phyloP scores from a whole-genome alignment of 495 filamentous ascomycete genomes.

The Aspergillus heteromorphus region DNA sequence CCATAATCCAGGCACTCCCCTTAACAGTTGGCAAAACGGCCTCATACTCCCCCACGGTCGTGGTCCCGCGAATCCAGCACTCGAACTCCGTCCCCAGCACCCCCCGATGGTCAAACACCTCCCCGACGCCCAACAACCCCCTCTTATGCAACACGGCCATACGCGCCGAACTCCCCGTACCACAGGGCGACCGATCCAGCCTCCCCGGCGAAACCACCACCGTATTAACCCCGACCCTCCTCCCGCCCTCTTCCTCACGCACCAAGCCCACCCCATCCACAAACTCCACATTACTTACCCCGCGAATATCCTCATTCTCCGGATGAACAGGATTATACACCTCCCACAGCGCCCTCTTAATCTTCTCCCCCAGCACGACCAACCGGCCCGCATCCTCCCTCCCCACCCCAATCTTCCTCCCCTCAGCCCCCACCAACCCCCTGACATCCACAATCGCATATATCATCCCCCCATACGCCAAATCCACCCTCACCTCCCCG shows the following conservation, averaged over 20 bases:
- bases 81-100: conserved; percentile 22
- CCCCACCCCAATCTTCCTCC: conserved; percentile 19
- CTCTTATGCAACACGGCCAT: conserved; percentile 29
- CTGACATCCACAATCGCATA: conserved; percentile 29
- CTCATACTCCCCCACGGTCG: conserved; percentile 8
- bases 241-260: conserved; percentile 5
- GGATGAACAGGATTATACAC: conserved; percentile 27
- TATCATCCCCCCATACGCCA: conserved; percentile 35
- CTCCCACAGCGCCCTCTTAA: conserved; percentile 25
- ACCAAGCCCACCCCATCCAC: conserved; percentile 17
- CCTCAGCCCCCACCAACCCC: too few species aligned
- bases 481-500: conserved; percentile 24
- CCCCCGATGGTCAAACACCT: conserved; percentile 15
- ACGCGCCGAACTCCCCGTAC: conserved; percentile 32
- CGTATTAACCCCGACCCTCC: conserved; percentile 23
- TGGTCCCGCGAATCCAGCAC: conserved; percentile 16
- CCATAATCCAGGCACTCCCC: conserved; percentile 22
- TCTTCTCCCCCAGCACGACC: conserved; percentile 26
- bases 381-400: conserved; percentile 16
- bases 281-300: conserved; percentile 25
- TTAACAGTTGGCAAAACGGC: conserved; percentile 22
- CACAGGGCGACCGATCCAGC: conserved; percentile 34
- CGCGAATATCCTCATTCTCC: conserved; percentile 24
- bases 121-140: conserved; percentile 20
- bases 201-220: conserved; percentile 32